Evolutionary conservation across 495 filamentous ascomycete species (phyloP).

Genomic region (Parmelia sp.): DNA sequence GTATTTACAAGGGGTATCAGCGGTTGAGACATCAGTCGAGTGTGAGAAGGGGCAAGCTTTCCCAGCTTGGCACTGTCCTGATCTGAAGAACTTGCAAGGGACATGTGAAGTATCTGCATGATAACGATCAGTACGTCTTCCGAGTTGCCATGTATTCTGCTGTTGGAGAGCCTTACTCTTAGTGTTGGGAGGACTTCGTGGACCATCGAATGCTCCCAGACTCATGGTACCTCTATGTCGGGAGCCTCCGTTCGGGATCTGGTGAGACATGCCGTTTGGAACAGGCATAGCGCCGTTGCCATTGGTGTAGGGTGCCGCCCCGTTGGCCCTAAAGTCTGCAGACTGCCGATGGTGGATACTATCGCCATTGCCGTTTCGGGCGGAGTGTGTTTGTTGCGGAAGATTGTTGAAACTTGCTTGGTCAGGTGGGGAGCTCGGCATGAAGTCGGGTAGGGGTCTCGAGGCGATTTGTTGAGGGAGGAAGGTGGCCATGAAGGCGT

Average conservation of each 20-base stretch:
- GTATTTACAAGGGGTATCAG: slow-evolving; percentile 91
- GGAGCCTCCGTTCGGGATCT: slow-evolving; percentile 25
- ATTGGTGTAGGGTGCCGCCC: slow-evolving; percentile 12
- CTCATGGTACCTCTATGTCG: slow-evolving; percentile 31
- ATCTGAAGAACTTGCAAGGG: slow-evolving; percentile 97
- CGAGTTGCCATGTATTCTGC: slow-evolving; percentile 10
- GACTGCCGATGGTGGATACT: slow-evolving; percentile 17
- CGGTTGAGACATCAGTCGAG: slow-evolving; percentile 69
- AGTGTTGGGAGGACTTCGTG: slow-evolving; percentile 74
- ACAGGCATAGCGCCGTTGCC: slow-evolving; percentile 17
- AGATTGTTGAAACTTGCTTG: slow-evolving; percentile 19
- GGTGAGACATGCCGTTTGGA: slow-evolving; percentile 21
- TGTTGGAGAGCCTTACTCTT: slow-evolving; percentile 53
- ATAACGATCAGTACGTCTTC: slow-evolving; percentile 23
- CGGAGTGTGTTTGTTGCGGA: slow-evolving; percentile 14
- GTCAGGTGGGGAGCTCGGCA: slow-evolving; percentile 23
- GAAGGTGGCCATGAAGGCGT: slow-evolving; percentile 22
- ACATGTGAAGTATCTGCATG: slow-evolving; percentile 86
- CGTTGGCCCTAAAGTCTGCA: slow-evolving; percentile 20
- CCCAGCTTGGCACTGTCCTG: slow-evolving; percentile 93
- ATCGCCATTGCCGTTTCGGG: slow-evolving; percentile 7
- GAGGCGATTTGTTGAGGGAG: slow-evolving; percentile 20
- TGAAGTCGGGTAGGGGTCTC: slow-evolving; percentile 18
- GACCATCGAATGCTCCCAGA: slow-evolving; percentile 53
- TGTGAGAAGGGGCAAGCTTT: slow-evolving; percentile 94